These are phyloP conservation scores for Plantago major DNA, from an alignment of 257 asterid genomes.

Conservation along the genomic window DNA sequence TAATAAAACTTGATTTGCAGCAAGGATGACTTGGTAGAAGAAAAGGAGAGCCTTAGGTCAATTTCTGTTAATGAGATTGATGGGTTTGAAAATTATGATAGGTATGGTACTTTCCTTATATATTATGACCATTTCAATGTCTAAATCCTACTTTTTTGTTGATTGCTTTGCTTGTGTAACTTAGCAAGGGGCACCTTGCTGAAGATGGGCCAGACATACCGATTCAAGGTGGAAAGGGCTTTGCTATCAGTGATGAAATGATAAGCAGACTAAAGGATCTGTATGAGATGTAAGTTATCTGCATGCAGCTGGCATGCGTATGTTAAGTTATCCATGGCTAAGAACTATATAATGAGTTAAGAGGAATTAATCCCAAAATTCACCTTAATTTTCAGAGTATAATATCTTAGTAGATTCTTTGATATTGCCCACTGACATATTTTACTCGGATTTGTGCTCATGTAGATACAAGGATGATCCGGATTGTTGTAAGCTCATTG, in stretches of 20 bases:
- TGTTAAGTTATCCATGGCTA: too few relatives aligned
- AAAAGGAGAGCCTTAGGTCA: conserved; percentile 29
- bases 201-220: conserved; percentile 35
- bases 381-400: conserved; percentile 5
- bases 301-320: not conserved
- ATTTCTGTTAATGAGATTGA: conserved; percentile 21
- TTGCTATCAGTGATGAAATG: conserved; percentile 40
- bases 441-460: conserved; percentile 13
- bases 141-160: too few relatives aligned
- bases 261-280: conserved; percentile 52
- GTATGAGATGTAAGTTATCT: conserved; percentile 57
- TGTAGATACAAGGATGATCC: conserved; percentile 56
- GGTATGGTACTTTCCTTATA: conserved; percentile 30
- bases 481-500: conserved; percentile 56
- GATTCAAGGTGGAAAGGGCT: conserved; percentile 33
- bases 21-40: conserved; percentile 29
- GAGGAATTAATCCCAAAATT: conserved; percentile 3
- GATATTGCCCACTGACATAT: conserved; percentile 16
- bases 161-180: conserved; percentile 18
- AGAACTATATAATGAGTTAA: conserved; percentile 5
- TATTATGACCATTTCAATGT: too few relatives aligned
- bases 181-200: conserved; percentile 39
- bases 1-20: conserved; percentile 30
- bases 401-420: conserved; percentile 14
- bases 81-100: conserved; percentile 30